Evolutionary conservation across 2,329 filamentous ascomycete species (phyloP), one percentile per base, ranked within the genome.

Genomic region (Penicillium sp.): DNA sequence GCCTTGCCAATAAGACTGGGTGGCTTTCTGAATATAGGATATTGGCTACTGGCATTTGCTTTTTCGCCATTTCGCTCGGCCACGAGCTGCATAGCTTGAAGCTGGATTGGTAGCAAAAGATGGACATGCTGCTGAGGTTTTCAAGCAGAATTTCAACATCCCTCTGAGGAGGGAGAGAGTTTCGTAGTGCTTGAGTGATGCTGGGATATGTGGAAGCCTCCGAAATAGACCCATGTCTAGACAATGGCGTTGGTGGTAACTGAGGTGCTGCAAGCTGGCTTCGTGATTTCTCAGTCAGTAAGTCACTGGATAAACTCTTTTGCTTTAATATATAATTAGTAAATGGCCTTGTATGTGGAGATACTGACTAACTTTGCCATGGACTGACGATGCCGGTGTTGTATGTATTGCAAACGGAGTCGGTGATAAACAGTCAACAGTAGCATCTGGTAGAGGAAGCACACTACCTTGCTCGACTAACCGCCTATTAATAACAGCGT

Each of bases 1-100:
- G 62, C 16, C 63, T 69, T 30, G 72, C 71, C 11, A 75, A 48
- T 3, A 73, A 33, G 6, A 74, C 63, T 0, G 71, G 72, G 53
- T 75, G 72, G 19, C 53, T 56, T 42, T 63, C 45, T 5, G 59
- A 49, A 46, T 38, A 30, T 17, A 50, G 57, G 53, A 9, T 55
- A 33, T 35, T 56, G 42, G 44, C 19, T 26, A 35, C 19, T 26
- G 44, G 44, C 11, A 46, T 35, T 36, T 46, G 44, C n/a, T n/a
- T 19, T 36, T 46, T 25, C 19, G 44, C 30, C 31, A 36, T 19
- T 46, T 36, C 44, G 30, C 30, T 46, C 17, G 25, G 43, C 46
- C 47, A 52, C 19, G 45, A 43, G 38, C 30, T 46, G 45, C 45
- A 57, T 28, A 43, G 53, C 16, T 44, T 59, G 17, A 43, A 48